Percentiles rank a stretch among this genome's conserved stretches.
Evolutionary conservation across 2,329 filamentous ascomycete species (phyloP).

Genomic region (Trichoderma sp.): DNA sequence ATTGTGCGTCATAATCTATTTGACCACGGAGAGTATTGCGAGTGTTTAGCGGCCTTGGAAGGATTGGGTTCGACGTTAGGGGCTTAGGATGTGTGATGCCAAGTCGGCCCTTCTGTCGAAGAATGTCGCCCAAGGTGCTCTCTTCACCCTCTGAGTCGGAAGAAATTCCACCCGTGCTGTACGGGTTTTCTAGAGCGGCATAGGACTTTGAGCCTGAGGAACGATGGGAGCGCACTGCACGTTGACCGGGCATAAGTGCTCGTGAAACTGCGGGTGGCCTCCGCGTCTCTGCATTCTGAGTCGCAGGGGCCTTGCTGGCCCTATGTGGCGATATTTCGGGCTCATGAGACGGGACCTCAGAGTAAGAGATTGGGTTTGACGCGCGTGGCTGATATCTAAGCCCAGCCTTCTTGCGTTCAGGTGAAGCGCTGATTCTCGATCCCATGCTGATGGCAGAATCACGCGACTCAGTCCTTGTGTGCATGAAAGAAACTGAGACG

Average conservation of each 20-base stretch:
- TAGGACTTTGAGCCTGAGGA: constrained; percentile 42
- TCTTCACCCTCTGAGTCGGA: constrained; percentile 43
- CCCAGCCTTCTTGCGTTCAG: constrained; percentile 45
- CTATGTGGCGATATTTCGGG: constrained; percentile 35
- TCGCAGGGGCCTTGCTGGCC: constrained; percentile 37
- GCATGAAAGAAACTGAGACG: constrained; percentile 71
- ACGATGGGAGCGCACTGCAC: constrained; percentile 34
- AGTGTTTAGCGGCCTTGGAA: constrained; percentile 21
- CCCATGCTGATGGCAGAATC: constrained; percentile 54
- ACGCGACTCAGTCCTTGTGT: constrained; percentile 67
- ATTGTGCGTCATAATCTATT: constrained; percentile 35
- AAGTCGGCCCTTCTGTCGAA: constrained; percentile 29
- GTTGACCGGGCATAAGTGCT: constrained; percentile 52
- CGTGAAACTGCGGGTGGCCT: constrained; percentile 51
- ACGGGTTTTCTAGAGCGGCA: constrained; percentile 46
- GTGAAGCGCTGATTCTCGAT: constrained; percentile 47
- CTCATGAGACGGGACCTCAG: constrained; percentile 49
- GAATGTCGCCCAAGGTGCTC: constrained; percentile 29
- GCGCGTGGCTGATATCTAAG: constrained; percentile 43
- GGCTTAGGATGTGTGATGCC: constrained; percentile 49
- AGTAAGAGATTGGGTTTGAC: constrained; percentile 46
- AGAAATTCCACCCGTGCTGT: constrained; percentile 41
- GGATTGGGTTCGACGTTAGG: constrained; percentile 49
- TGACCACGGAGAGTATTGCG: background rate
- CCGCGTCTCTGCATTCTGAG: constrained; percentile 56